Conservation (phyloP, 1,284 basidiomycete species). For the Ustilago hordei region DNA sequence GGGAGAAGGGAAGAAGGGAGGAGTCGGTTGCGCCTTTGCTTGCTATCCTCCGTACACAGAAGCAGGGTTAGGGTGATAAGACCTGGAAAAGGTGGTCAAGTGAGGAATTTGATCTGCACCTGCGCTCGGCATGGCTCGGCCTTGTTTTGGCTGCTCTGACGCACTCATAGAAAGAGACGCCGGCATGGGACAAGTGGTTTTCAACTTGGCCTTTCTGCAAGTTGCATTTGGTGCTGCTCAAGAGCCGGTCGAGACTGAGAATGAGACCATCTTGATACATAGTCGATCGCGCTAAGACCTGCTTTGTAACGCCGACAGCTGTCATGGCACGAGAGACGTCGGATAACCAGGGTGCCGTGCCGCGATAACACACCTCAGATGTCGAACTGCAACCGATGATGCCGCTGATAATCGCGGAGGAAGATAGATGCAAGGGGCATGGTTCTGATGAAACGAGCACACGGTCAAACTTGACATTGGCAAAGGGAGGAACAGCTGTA, state of each 20-base stretch:
- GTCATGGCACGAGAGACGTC: neutral
- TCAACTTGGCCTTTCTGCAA: too few species aligned
- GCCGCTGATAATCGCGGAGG: neutral
- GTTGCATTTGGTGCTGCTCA: too few species aligned
- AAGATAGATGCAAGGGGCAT: neutral
- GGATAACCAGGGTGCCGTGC: neutral
- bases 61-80: neutral
- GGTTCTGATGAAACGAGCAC: neutral
- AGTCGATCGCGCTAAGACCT: neutral
- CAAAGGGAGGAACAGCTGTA: neutral
- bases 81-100: neutral
- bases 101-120: constrained; percentile 38
- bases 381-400: neutral
- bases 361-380: neutral
- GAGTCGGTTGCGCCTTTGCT: neutral
- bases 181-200: too few species aligned
- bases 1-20: neutral
- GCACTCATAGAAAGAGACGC: neutral
- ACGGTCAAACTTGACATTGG: neutral
- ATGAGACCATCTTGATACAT: neutral
- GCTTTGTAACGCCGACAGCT: neutral
- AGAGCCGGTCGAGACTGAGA: too few species aligned
- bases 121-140: constrained; percentile 32
- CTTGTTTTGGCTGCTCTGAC: neutral
- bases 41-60: neutral